phyloP scores from a whole-genome alignment of 2,329 filamentous ascomycete genomes.

The Apiospora arundinis region DNA sequence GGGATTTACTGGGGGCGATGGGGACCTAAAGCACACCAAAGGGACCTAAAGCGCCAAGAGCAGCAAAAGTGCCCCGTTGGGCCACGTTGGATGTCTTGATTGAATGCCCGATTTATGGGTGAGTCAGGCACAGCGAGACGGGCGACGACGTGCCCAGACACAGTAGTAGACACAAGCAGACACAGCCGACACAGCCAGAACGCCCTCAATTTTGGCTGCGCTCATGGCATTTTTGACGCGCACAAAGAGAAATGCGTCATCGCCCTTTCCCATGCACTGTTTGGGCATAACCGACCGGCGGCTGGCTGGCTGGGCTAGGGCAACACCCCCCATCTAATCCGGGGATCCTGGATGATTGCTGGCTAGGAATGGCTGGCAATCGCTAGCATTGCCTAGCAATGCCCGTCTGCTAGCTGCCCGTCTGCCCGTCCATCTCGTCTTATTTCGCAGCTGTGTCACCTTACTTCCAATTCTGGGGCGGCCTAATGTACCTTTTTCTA shows the following conservation, averaged over 20 bases:
- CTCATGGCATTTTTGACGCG: not conserved
- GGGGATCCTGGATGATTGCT: not conserved
- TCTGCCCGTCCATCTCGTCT: not conserved
- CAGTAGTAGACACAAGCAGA: too few relatives aligned
- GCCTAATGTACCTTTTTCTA: conserved; percentile 14
- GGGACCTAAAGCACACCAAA: not conserved
- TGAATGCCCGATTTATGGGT: conserved; percentile 5
- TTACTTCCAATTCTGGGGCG: not conserved
- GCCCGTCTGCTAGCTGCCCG: not conserved
- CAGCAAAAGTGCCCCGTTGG: not conserved
- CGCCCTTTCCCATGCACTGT: not conserved
- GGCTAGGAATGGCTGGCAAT: not conserved
- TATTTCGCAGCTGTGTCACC: conserved; percentile 13
- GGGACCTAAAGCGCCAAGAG: not conserved
- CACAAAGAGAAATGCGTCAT: conserved; percentile 13
- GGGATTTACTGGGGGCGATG: not conserved
- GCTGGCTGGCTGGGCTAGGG: conserved; percentile 14
- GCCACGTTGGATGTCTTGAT: conserved; percentile 19
- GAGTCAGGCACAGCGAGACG: conserved; percentile 14
- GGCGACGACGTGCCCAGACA: not conserved
- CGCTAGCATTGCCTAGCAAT: not conserved
- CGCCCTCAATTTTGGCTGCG: not conserved
- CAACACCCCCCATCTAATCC: conserved; percentile 9
- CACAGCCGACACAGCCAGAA: not conserved
- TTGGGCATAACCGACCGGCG: not conserved